phyloP scores from a whole-genome alignment of 495 filamentous ascomycete genomes.

The Jackrogersella multiformis region DNA sequence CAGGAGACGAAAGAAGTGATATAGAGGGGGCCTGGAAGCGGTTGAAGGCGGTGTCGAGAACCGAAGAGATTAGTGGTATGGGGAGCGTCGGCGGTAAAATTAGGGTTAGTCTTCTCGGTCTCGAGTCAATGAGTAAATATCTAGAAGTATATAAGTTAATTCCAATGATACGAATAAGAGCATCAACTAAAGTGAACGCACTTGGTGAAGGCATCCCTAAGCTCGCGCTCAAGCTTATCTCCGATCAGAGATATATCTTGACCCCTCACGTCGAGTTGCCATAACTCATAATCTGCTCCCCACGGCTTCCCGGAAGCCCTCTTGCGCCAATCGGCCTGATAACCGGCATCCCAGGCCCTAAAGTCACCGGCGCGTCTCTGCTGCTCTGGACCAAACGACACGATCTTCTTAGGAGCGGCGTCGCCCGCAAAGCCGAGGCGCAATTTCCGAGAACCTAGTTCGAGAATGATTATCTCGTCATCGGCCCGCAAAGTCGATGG shows the following conservation, averaged over 20 bases:
- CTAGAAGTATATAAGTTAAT: slow-evolving; percentile 46
- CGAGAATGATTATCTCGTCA: slow-evolving; percentile 84
- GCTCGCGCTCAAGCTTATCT: slow-evolving; percentile 85
- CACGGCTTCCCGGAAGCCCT: slow-evolving; percentile 63
- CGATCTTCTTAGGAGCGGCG: slow-evolving; percentile 71
- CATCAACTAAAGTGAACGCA: slow-evolving; percentile 40
- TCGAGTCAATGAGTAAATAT: slow-evolving; percentile 80
- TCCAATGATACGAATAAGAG: slow-evolving; percentile 9
- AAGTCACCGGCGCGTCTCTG: slow-evolving; percentile 86
- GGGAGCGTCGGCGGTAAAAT: slow-evolving; percentile 81
- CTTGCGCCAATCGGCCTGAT: slow-evolving; percentile 57
- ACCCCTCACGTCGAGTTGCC: slow-evolving; percentile 75
- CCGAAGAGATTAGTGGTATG: slow-evolving; percentile 75
- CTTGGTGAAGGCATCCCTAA: slow-evolving; percentile 87
- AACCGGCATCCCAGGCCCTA: slow-evolving; percentile 69
- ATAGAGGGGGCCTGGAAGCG: slow-evolving; percentile 84
- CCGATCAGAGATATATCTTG: slow-evolving; percentile 80
- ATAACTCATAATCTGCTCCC: slow-evolving; percentile 80
- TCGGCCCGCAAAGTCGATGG: slow-evolving; percentile 79
- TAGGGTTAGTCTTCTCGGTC: slow-evolving; percentile 74
- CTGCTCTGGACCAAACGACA: slow-evolving; percentile 74
- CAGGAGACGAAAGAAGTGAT: slow-evolving; percentile 77
- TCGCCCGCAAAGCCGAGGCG: slow-evolving; percentile 89
- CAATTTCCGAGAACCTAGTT: slow-evolving; percentile 81
- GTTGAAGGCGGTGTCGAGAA: slow-evolving; percentile 78